A percentile compares a stretch with the other conserved stretches of the same genome.
Evolutionary conservation across 768 basidiomycete genomes (phyloP).

Genomic region (Panaeolus cyanescens): DNA sequence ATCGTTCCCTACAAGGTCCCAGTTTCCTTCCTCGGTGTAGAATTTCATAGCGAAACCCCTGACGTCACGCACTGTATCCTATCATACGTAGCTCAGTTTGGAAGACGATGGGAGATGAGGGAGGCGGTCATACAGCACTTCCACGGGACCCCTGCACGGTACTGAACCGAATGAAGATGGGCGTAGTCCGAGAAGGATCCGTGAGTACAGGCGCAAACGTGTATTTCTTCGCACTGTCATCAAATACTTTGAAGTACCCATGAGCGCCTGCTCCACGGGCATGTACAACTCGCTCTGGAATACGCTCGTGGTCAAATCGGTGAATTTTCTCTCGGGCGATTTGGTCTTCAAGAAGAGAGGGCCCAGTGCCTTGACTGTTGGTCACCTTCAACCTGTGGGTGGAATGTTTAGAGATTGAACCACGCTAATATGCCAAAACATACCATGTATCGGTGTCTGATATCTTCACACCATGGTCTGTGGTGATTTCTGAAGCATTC

Average conservation of each 20-base stretch:
- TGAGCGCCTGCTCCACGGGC: conserved; percentile 80
- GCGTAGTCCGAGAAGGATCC: conserved; percentile 70
- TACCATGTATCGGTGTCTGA: conserved; percentile 70
- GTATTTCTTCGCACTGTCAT: conserved; percentile 69
- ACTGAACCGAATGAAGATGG: conserved; percentile 82
- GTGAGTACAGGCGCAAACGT: conserved; percentile 73
- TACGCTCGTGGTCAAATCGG: conserved; percentile 86
- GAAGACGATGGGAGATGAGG: background rate
- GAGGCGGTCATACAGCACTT: conserved; percentile 60
- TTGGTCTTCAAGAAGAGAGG: conserved; percentile 78
- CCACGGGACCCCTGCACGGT: conserved; percentile 84
- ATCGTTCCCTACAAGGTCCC: conserved; percentile 87
- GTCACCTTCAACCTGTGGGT: conserved; percentile 54
- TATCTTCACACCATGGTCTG: conserved; percentile 61
- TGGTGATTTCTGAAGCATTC: conserved; percentile 44
- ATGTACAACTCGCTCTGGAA: conserved; percentile 81
- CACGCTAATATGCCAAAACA: conserved; percentile 11
- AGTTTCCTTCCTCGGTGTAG: conserved; percentile 84
- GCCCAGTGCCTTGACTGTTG: conserved; percentile 53
- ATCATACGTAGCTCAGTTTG: background rate
- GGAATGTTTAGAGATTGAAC: background rate
- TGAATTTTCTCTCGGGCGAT: conserved; percentile 75
- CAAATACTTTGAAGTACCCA: conserved; percentile 77
- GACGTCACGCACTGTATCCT: conserved; percentile 82
- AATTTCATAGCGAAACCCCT: conserved; percentile 86